Percentiles rank a stretch among this genome's conserved stretches.
Conservation (phyloP, 768 basidiomycete genomes). For the Scleroderma bovista region DNA sequence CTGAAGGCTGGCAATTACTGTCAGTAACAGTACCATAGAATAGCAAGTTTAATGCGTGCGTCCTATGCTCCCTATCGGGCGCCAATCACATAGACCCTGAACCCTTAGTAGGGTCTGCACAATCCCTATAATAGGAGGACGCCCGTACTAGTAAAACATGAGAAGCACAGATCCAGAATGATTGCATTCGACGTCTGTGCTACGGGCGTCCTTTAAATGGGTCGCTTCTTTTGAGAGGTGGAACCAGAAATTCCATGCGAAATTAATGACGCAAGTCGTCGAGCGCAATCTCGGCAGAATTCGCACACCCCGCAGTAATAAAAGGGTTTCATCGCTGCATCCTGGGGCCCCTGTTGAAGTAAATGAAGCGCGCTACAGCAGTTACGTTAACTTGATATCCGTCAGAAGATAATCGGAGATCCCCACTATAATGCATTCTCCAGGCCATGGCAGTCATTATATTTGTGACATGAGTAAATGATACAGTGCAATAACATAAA, state of each 20-base stretch:
- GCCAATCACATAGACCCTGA: too few species aligned
- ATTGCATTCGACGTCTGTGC: too few species aligned
- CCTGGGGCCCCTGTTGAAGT: not conserved
- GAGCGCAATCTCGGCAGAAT: not conserved
- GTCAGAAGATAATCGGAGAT: too few species aligned
- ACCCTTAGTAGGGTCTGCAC: too few species aligned
- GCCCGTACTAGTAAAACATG: too few species aligned
- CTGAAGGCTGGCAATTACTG: too few species aligned
- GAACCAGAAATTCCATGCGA: not conserved
- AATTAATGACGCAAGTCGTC: not conserved
- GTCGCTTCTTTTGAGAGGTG: not conserved
- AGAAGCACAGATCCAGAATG: too few species aligned
- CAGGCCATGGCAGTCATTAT: slow-evolving; percentile 2
- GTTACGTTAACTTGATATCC: not conserved
- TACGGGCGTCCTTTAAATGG: not conserved
- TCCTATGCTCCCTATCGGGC: too few species aligned
- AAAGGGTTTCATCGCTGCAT: not conserved
- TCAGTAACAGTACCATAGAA: too few species aligned
- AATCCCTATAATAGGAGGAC: too few species aligned
- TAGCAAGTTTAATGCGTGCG: too few species aligned
- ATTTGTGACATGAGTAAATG: slow-evolving; percentile 5
- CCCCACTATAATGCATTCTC: too few species aligned
- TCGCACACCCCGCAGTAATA: not conserved
- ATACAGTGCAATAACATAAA: not conserved
- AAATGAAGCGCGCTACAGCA: not conserved